Conservation (phyloP, 2,329 filamentous ascomycete genomes). For the Apiospora saccharicola region DNA sequence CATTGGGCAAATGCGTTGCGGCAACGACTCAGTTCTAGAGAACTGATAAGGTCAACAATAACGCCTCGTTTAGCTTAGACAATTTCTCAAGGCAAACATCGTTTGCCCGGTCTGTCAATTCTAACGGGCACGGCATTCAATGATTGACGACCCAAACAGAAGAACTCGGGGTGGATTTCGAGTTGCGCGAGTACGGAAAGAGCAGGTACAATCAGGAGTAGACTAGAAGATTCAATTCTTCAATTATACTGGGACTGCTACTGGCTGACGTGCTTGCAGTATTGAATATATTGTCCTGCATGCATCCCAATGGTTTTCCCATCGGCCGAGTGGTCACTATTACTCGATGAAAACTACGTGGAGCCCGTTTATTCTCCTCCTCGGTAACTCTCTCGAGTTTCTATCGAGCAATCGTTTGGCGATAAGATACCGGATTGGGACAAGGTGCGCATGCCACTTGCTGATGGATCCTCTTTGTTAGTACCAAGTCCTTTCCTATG, state of each 20-base stretch:
- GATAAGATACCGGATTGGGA: conserved; percentile 17
- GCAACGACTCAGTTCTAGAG: neutral
- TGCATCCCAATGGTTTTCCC: neutral
- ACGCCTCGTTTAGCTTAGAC: neutral
- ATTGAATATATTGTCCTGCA: conserved; percentile 6
- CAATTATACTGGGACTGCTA: neutral
- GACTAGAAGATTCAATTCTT: neutral
- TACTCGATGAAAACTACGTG: conserved; percentile 14
- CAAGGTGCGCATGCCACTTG: neutral
- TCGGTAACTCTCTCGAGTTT: conserved; percentile 2
- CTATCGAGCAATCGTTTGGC: conserved; percentile 19
- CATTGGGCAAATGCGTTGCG: neutral
- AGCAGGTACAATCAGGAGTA: neutral
- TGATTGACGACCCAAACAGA: neutral
- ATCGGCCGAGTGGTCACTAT: neutral
- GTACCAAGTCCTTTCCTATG: too few relatives aligned
- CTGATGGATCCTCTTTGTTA: conserved; percentile 10
- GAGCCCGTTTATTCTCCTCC: neutral
- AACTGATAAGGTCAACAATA: neutral
- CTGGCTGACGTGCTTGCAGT: neutral
- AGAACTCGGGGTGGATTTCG: neutral
- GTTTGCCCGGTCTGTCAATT: neutral
- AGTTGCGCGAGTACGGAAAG: neutral
- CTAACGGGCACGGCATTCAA: neutral
- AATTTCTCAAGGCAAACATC: neutral